These are phyloP conservation scores for Exophiala aquamarina DNA, from an alignment of 2,329 filamentous ascomycete species.

Conservation along the genomic window DNA sequence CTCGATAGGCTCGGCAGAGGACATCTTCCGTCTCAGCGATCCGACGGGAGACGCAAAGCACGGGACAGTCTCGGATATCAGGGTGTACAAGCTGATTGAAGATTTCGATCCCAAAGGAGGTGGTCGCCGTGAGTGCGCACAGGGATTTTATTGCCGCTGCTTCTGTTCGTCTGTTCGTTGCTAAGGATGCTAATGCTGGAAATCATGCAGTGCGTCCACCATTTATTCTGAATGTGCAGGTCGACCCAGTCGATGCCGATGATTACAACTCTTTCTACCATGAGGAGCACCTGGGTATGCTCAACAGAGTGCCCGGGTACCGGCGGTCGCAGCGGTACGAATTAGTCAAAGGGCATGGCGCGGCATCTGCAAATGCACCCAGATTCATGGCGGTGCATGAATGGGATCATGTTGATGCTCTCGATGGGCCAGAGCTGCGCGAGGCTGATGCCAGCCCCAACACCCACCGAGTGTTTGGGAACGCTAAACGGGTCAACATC, in stretches of 20 bases:
- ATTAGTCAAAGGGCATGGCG: neutral
- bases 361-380: neutral
- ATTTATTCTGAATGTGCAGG: constrained; percentile 8
- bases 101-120: constrained; percentile 5
- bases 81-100: constrained; percentile 5
- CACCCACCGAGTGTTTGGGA: constrained; percentile 8
- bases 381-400: constrained; percentile 12
- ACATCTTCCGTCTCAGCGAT: too few relatives aligned
- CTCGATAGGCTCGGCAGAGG: too few relatives aligned
- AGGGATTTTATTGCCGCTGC: too few relatives aligned
- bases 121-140: constrained; percentile 5
- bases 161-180: too few relatives aligned
- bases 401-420: neutral
- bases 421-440: constrained; percentile 5
- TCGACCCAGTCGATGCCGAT: constrained; percentile 6
- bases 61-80: too few relatives aligned
- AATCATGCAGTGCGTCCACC: constrained; percentile 6
- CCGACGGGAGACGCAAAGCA: too few relatives aligned
- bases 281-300: constrained; percentile 8
- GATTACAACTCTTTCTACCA: constrained; percentile 9
- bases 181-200: too few relatives aligned
- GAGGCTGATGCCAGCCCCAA: constrained; percentile 11
- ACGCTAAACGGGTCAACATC: constrained; percentile 2
- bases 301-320: constrained; percentile 5
- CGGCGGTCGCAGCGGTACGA: constrained; percentile 9